Percentiles rank a stretch among this genome's conserved stretches.
These are phyloP conservation scores for Aspergillus sclerotioniger DNA, from an alignment of 495 filamentous ascomycete genomes.

Conservation along the genomic window DNA sequence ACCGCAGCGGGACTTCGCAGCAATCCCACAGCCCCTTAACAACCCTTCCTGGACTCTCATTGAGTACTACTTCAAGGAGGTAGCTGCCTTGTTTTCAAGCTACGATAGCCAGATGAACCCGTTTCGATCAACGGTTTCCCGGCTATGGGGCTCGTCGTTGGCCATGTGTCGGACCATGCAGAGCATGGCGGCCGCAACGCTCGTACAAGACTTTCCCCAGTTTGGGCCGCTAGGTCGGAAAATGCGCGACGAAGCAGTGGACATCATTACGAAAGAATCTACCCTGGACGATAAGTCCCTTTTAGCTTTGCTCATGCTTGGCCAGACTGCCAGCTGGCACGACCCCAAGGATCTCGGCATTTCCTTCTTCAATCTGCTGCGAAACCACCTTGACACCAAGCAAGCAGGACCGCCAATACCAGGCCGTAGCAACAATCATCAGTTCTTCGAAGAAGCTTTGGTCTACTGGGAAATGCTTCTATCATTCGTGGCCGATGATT, in stretches of 20 bases:
- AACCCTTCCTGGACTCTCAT: slow-evolving; percentile 54
- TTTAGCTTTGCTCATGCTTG: slow-evolving; percentile 53
- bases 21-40: slow-evolving; percentile 40
- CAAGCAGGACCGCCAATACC: slow-evolving; percentile 15
- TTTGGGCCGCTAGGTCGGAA: slow-evolving; percentile 50
- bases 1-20: slow-evolving; percentile 27
- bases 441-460: slow-evolving; percentile 58
- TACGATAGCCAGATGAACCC: slow-evolving; percentile 60
- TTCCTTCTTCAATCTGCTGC: slow-evolving; percentile 45
- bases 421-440: slow-evolving; percentile 44
- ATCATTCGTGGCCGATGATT: slow-evolving; percentile 52
- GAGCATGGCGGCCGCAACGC: slow-evolving; percentile 60
- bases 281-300: slow-evolving; percentile 49
- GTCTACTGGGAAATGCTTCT: slow-evolving; percentile 63
- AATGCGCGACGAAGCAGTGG: slow-evolving; percentile 51
- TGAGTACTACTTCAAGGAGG: slow-evolving; percentile 61
- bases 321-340: slow-evolving; percentile 58
- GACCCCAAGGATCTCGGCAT: slow-evolving; percentile 53
- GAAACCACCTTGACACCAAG: slow-evolving; percentile 43
- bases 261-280: slow-evolving; percentile 46
- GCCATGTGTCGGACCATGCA: slow-evolving; percentile 60
- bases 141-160: slow-evolving; percentile 54
- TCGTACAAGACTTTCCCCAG: slow-evolving; percentile 55
- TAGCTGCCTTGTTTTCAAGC: slow-evolving; percentile 55
- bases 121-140: slow-evolving; percentile 54